Evolutionary conservation across 1,139 yeast species (phyloP).

Genomic region (Yamadazyma triangularis): DNA sequence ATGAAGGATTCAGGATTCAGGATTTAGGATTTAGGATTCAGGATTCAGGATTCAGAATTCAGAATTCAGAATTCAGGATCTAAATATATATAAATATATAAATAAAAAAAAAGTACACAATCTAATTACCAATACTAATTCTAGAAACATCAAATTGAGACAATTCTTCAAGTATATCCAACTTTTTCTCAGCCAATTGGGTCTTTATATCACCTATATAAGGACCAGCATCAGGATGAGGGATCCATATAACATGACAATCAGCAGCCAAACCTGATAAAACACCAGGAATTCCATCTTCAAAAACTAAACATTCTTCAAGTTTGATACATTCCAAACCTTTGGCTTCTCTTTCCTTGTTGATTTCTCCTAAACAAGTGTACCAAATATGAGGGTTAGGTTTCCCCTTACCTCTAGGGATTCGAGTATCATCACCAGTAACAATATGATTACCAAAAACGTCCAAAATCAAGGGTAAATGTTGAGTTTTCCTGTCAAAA

Average conservation of each 20-base stretch:
- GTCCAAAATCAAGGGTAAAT: slow-evolving; percentile 56
- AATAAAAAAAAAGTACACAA: not conserved
- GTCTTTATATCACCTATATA: slow-evolving; percentile 17
- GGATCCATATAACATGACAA: slow-evolving; percentile 89
- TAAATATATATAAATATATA: too few relatives aligned
- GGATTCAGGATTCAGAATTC: too few relatives aligned
- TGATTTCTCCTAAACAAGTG: slow-evolving; percentile 68
- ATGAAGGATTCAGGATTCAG: not conserved
- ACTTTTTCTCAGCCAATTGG: slow-evolving; percentile 36
- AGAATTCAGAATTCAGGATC: too few relatives aligned
- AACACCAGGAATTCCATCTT: slow-evolving; percentile 92
- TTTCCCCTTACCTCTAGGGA: slow-evolving; percentile 83
- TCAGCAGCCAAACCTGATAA: slow-evolving; percentile 77
- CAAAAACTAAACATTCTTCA: slow-evolving; percentile 83
- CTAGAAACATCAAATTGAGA: slow-evolving; percentile 41
- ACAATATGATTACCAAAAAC: slow-evolving; percentile 66
- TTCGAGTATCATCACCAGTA: slow-evolving; percentile 83
- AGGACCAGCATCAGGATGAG: slow-evolving; percentile 66
- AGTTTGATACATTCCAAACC: slow-evolving; percentile 50
- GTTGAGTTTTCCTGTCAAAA: slow-evolving; percentile 64
- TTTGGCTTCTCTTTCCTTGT: slow-evolving; percentile 35
- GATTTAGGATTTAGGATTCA: too few relatives aligned
- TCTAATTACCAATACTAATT: not conserved
- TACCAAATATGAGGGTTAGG: slow-evolving; percentile 93
- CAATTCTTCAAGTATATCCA: slow-evolving; percentile 45